These are phyloP conservation scores for Crassisporium funariophilum DNA, from an alignment of 768 basidiomycete species.

Conservation along the genomic window DNA sequence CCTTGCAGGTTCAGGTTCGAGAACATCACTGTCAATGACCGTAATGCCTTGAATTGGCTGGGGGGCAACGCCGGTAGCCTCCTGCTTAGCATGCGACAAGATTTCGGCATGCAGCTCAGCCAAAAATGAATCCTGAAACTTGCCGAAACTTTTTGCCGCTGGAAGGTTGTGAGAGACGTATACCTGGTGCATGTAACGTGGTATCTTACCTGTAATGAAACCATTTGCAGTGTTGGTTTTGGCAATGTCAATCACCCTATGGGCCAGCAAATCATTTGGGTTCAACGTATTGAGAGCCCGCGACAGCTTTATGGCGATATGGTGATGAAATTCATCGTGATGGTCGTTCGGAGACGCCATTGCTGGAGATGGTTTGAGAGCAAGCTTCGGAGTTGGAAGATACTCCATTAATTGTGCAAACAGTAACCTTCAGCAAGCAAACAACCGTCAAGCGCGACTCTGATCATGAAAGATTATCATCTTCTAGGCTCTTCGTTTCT, in stretches of 20 bases:
- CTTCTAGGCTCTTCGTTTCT: too few species aligned
- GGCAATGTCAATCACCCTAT: conserved; percentile 79
- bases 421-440: too few species aligned
- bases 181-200: not conserved
- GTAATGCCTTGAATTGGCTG: conserved; percentile 76
- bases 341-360: conserved; percentile 29
- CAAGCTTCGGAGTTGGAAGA: too few species aligned
- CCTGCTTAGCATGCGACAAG: conserved; percentile 67
- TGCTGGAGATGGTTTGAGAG: too few species aligned
- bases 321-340: conserved; percentile 57
- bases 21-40: conserved; percentile 77
- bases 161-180: conserved; percentile 3
- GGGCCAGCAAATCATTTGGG: conserved; percentile 82
- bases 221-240: conserved; percentile 62
- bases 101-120: conserved; percentile 81
- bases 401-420: too few species aligned
- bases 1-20: conserved; percentile 77
- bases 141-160: conserved; percentile 84
- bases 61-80: conserved; percentile 52
- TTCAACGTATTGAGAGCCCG: conserved; percentile 77
- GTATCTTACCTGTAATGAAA: conserved; percentile 65
- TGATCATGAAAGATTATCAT: too few species aligned
- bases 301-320: conserved; percentile 78
- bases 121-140: conserved; percentile 80
- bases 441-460: too few species aligned